Percentiles rank a stretch among this genome's conserved stretches.
These are phyloP conservation scores for Trichoderma gracile DNA, from an alignment of 2,329 filamentous ascomycete species.

Conservation along the genomic window DNA sequence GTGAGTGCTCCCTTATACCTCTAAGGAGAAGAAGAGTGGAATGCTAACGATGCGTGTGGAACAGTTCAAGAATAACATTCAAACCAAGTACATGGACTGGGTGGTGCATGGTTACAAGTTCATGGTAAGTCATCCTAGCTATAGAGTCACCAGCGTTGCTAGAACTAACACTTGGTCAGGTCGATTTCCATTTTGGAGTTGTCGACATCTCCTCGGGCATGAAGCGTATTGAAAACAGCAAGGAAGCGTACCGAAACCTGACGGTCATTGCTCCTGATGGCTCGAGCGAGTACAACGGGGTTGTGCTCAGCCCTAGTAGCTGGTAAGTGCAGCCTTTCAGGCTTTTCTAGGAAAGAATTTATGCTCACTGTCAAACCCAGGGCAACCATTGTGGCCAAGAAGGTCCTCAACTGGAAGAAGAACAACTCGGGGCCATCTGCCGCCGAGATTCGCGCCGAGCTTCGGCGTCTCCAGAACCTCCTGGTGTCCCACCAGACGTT, in stretches of 20 bases:
- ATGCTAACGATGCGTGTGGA: no score
- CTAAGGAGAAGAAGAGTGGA: no score
- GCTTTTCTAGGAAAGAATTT: rapidly evolving
- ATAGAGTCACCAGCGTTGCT: no score
- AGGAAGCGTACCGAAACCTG: neutral
- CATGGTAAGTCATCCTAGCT: no score
- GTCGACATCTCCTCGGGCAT: neutral
- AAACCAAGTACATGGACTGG: slow-evolving; percentile 4
- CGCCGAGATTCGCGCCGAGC: neutral
- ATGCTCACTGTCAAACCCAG: no score
- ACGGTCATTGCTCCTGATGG: neutral
- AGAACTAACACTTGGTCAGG: neutral
- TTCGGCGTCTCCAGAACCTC: neutral
- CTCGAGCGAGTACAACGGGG: neutral
- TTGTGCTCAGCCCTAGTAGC: neutral
- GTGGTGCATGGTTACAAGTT: neutral
- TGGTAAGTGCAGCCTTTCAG: neutral
- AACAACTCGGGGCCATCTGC: neutral
- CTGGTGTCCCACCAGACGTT: neutral
- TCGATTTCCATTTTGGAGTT: slow-evolving; percentile 1
- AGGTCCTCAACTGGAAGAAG: neutral
- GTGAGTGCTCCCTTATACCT: neutral
- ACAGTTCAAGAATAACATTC: neutral
- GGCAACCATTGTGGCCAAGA: neutral
- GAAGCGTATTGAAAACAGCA: slow-evolving; percentile 3